Conservation (phyloP, 1,284 basidiomycete species). For the Apiotrichum brassicae region DNA sequence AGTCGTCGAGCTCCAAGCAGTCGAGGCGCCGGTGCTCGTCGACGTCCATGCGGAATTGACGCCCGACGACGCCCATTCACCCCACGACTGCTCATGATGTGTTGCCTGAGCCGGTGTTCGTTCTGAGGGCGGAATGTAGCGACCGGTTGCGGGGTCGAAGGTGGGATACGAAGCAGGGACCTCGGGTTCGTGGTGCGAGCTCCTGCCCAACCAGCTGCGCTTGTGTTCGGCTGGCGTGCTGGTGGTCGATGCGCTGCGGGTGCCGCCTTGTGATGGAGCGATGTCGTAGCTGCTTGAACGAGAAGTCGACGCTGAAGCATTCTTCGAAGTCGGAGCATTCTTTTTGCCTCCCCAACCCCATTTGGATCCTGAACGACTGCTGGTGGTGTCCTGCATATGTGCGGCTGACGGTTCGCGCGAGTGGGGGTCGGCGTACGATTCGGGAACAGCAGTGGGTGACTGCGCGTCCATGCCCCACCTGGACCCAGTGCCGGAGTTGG, state of each 20-base stretch:
- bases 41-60: background rate
- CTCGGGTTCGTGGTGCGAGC: too few relatives aligned
- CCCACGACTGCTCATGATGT: background rate
- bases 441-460: too few relatives aligned
- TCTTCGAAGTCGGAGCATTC: background rate
- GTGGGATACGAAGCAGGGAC: background rate
- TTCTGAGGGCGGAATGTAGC: conserved; percentile 15
- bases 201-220: background rate
- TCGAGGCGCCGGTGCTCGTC: conserved; percentile 2
- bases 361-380: background rate
- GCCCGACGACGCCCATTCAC: background rate
- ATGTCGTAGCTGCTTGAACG: background rate
- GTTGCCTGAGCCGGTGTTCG: conserved; percentile 3
- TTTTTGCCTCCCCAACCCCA: background rate
- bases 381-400: too few relatives aligned
- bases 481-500: too few relatives aligned
- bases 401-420: background rate
- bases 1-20: conserved; percentile 9
- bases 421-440: too few relatives aligned
- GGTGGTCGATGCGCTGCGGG: background rate
- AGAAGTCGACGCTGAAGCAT: background rate
- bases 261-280: background rate
- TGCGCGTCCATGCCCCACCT: too few relatives aligned
- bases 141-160: background rate
- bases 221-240: background rate